A percentile compares a stretch with the other conserved stretches of the same genome.
Evolutionary conservation across 1,284 basidiomycete species (phyloP).

Genomic region (Rhodotorula sp.): DNA sequence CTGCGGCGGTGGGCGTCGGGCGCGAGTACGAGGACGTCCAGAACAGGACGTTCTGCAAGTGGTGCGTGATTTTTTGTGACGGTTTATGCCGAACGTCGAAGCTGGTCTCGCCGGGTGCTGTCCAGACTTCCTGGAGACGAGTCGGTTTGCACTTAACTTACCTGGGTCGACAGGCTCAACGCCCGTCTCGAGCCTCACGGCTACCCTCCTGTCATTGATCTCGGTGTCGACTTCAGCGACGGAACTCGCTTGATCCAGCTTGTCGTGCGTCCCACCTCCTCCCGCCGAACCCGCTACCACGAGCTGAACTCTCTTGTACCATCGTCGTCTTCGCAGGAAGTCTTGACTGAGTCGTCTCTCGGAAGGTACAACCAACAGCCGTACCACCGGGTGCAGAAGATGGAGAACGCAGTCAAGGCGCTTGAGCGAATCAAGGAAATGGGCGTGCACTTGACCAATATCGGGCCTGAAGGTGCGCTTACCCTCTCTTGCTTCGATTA

Average conservation of each 20-base stretch:
- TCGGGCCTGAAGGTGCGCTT: slow-evolving; percentile 79
- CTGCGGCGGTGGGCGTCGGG: slow-evolving; percentile 1
- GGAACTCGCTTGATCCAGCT: slow-evolving; percentile 89
- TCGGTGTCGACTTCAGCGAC: slow-evolving; percentile 87
- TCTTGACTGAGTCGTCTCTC: slow-evolving; percentile 68
- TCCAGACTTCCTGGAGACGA: not conserved
- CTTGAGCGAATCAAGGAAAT: slow-evolving; percentile 91
- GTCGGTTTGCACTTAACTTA: not conserved
- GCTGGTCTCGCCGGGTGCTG: not conserved
- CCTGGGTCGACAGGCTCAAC: slow-evolving; percentile 65
- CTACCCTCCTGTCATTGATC: slow-evolving; percentile 84
- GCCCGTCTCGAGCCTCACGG: slow-evolving; percentile 84
- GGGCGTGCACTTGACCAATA: slow-evolving; percentile 95
- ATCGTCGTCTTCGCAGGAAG: slow-evolving; percentile 48
- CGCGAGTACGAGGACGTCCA: slow-evolving; percentile 58
- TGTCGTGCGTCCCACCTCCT: slow-evolving; percentile 59
- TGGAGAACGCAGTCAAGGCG: slow-evolving; percentile 96
- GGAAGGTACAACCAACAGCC: slow-evolving; percentile 89
- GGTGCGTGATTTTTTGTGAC: slow-evolving; percentile 55
- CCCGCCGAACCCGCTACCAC: slow-evolving; percentile 17
- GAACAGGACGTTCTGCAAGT: slow-evolving; percentile 80
- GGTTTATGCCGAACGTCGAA: too few species aligned
- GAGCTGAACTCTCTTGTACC: too few species aligned
- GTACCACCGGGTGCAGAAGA: slow-evolving; percentile 89
- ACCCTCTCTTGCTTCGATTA: not conserved